phyloP scores from a whole-genome alignment of 305 asterid species.

The Plantago lanceolata region DNA sequence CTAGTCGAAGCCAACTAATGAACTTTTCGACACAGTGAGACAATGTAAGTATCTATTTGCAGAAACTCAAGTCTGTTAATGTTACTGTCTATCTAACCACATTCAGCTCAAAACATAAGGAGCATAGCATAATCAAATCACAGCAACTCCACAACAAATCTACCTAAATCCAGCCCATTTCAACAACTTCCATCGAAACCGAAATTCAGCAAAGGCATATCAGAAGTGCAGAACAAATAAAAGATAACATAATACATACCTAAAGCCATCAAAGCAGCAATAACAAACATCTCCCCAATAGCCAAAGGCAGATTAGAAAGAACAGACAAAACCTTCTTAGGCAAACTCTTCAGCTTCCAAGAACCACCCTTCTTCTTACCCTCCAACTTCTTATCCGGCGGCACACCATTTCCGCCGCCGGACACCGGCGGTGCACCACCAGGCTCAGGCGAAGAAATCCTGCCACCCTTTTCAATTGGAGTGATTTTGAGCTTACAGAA shows the following conservation, averaged over 20 bases:
- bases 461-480: conserved; percentile 31
- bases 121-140: neutral
- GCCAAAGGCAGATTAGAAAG: conserved; percentile 70
- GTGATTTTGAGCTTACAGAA: conserved; percentile 44
- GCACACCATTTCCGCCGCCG: conserved; percentile 20
- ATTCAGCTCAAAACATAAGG: too few species aligned
- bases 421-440: conserved; percentile 53
- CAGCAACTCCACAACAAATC: neutral
- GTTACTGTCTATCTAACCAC: neutral
- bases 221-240: neutral
- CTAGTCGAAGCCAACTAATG: neutral
- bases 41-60: too few species aligned
- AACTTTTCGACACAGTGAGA: neutral
- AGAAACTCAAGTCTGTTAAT: neutral
- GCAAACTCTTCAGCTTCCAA: conserved; percentile 33
- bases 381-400: conserved; percentile 11
- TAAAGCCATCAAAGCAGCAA: conserved; percentile 79
- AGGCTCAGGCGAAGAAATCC: conserved; percentile 44
- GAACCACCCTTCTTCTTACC: conserved; percentile 31
- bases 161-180: neutral
- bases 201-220: neutral
- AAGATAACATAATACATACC: conserved; percentile 46
- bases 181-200: too few species aligned
- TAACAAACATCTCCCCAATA: conserved; percentile 60
- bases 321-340: conserved; percentile 43